Percentiles rank a stretch among this genome's conserved stretches.
phyloP scores from a whole-genome alignment of 2,329 filamentous ascomycete species.

The Verticillium longisporum region DNA sequence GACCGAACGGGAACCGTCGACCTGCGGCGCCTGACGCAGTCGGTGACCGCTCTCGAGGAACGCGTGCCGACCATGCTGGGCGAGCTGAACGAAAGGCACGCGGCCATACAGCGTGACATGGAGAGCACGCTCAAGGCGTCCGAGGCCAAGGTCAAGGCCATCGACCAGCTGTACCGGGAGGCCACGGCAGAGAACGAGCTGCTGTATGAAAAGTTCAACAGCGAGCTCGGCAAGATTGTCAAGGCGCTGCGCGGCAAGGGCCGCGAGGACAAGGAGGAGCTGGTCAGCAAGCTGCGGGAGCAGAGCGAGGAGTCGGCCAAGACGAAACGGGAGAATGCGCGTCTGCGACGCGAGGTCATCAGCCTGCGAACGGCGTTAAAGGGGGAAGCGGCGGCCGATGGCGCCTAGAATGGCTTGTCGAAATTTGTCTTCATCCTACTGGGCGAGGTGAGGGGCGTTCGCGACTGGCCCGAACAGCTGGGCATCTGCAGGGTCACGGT shows the following conservation, averaged over 20 bases:
- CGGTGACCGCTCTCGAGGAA: constrained; percentile 61
- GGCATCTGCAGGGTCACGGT: background rate
- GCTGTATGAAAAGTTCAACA: constrained; percentile 85
- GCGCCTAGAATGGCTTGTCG: constrained; percentile 3
- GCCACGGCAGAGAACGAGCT: constrained; percentile 86
- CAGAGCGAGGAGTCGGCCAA: constrained; percentile 69
- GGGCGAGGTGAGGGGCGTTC: background rate
- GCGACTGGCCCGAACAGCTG: background rate
- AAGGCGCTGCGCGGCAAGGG: constrained; percentile 66
- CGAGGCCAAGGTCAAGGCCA: constrained; percentile 71
- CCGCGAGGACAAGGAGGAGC: constrained; percentile 72
- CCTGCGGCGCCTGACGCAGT: constrained; percentile 43
- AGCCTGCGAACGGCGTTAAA: constrained; percentile 55
- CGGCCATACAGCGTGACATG: constrained; percentile 62
- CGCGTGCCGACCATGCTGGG: constrained; percentile 53
- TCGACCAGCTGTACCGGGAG: constrained; percentile 87
- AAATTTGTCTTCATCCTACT: background rate
- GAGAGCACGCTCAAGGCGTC: constrained; percentile 64
- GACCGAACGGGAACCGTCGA: constrained; percentile 30
- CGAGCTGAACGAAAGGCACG: constrained; percentile 54
- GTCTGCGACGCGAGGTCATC: constrained; percentile 75
- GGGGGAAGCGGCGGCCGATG: constrained; percentile 41
- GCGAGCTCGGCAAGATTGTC: constrained; percentile 78
- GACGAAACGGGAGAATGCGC: constrained; percentile 78
- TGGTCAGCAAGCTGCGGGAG: constrained; percentile 65